Evolutionary conservation across 371 early-diverging fungal species (phyloP), one percentile per base, ranked within the genome.

Genomic region (Mucor plumbeus): DNA sequence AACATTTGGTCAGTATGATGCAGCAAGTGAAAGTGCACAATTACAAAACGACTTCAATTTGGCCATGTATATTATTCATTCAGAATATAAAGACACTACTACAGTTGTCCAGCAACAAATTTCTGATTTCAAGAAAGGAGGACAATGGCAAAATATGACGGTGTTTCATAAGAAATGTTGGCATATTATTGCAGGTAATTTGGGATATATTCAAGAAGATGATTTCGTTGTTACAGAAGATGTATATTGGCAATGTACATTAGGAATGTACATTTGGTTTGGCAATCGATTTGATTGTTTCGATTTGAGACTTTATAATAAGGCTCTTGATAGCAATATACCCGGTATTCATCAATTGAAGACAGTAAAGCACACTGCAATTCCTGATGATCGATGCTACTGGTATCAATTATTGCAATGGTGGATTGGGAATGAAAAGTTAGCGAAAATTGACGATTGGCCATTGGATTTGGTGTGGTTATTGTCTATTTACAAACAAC

Each of bases 391-490:
- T 6, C 6, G 41, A 4, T 65, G 63, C 48, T 44, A 65, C n/a
- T 72, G 73, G 73, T 72, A 68, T 55, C 73, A 72, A 15, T 38
- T 72, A 14, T 48, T 72, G 21, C 55, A 65, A 50, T 64, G 64
- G 57, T 65, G 64, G 60, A 34, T 48, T 3, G 72, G 68, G 1
- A 61, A 68, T 60, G 15, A 17, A 9, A 41, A 3, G 3, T 10
- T 56, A 11, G 65, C 59, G 7, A n/a, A 59, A 7, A 15, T 65
- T 0, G 53, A 62, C 35, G 44, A 34, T 9, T 72, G 73, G 73
- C 68, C 73, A 15, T 15, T 63, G 3, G 73, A 72, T 26, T 59
- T 72, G 6, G 53, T 61, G 3, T 72, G 65, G 62, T 26, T 72
- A 31, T 33, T 72, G 21, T 17, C 5, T 11, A 33, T 72, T 9